Conservation (phyloP, 495 filamentous ascomycete species). For the Articulospora tetracladia region DNA sequence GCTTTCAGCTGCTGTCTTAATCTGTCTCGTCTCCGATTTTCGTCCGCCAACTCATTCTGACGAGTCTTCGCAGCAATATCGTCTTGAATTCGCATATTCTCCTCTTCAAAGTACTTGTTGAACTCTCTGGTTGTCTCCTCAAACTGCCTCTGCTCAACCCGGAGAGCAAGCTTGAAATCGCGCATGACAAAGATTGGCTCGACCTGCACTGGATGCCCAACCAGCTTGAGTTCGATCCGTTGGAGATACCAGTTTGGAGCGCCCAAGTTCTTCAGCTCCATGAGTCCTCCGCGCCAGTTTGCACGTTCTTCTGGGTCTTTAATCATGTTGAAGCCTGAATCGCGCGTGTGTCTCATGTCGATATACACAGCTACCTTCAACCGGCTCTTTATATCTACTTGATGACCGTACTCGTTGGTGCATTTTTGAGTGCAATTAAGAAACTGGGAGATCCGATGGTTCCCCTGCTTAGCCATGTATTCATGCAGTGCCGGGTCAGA, state of each 20-base stretch:
- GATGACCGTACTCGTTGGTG: neutral
- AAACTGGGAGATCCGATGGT: neutral
- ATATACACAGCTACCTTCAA: neutral
- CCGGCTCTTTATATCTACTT: neutral
- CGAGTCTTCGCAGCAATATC: too few relatives aligned
- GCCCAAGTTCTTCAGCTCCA: neutral
- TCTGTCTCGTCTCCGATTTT: too few relatives aligned
- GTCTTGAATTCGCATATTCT: too few relatives aligned
- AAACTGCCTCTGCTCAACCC: neutral
- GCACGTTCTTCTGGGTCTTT: neutral
- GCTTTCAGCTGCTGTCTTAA: too few relatives aligned
- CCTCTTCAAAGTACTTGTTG: too few relatives aligned
- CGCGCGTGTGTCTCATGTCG: neutral
- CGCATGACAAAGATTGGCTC: neutral
- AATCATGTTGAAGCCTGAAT: neutral
- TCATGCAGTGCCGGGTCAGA: too few relatives aligned
- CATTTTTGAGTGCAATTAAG: neutral
- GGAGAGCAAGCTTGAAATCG: neutral
- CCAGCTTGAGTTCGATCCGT: neutral
- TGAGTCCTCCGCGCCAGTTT: neutral
- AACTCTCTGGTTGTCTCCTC: neutral
- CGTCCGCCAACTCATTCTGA: too few relatives aligned
- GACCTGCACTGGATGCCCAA: neutral
- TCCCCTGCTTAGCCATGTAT: neutral
- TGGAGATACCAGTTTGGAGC: neutral